Conservation (phyloP, 2,329 filamentous ascomycete species). For the Colletotrichum aenigma region DNA sequence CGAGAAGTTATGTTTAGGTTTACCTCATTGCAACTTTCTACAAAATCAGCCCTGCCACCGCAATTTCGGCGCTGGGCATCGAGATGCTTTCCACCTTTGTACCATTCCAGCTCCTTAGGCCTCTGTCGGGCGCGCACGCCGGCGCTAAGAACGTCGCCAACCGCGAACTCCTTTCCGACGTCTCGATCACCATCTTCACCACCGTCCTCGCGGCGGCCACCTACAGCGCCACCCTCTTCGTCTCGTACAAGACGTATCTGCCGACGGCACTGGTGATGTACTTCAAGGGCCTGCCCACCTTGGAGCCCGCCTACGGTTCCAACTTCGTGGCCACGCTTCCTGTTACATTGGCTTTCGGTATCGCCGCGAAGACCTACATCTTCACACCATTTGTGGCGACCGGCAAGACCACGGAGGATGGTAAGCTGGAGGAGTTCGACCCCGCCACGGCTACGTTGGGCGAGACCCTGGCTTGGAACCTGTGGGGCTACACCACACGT, state of each 20-base stretch:
- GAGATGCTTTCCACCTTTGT: conserved; percentile 72
- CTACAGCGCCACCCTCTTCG: conserved; percentile 75
- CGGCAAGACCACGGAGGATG: conserved; percentile 52
- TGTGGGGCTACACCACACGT: conserved; percentile 71
- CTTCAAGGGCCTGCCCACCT: conserved; percentile 73
- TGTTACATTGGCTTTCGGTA: conserved; percentile 62
- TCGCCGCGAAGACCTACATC: conserved; percentile 76
- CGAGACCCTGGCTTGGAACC: conserved; percentile 74
- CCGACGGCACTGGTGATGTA: conserved; percentile 74
- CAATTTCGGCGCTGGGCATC: conserved; percentile 66
- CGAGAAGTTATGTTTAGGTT: conserved; percentile 46
- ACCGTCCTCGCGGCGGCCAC: conserved; percentile 72
- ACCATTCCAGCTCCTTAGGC: conserved; percentile 78
- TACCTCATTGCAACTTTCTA: conserved; percentile 83
- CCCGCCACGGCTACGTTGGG: conserved; percentile 67
- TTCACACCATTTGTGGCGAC: conserved; percentile 71
- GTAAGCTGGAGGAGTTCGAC: conserved; percentile 60
- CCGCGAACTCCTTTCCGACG: conserved; percentile 68
- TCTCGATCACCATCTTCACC: conserved; percentile 66
- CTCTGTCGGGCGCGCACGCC: conserved; percentile 67
- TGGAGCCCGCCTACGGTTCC: conserved; percentile 70
- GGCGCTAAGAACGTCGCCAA: conserved; percentile 57
- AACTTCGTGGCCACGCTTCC: conserved; percentile 66
- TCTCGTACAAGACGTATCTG: conserved; percentile 72
- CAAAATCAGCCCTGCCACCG: conserved; percentile 65